Conservation (phyloP, 352 stramenopile species). For the Pythium grandisporangium region DNA sequence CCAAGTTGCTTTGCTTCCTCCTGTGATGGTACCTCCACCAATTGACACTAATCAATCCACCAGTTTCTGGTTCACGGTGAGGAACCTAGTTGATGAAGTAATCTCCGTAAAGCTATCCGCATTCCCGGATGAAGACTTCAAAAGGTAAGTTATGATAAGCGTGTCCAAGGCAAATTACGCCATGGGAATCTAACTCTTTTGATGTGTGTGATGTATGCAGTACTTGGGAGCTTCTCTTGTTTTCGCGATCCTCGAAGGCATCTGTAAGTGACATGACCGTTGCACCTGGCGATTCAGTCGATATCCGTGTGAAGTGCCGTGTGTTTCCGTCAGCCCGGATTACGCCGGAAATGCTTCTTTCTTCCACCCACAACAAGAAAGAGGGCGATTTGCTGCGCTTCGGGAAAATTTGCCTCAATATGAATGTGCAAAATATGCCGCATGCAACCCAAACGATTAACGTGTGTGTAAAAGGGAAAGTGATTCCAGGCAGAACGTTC, state of each 20-base stretch:
- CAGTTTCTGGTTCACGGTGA: constrained; percentile 80
- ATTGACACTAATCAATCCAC: constrained; percentile 27
- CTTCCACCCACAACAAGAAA: constrained; percentile 19
- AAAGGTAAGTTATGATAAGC: no score
- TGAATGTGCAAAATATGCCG: constrained; percentile 52
- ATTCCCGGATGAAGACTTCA: constrained; percentile 11
- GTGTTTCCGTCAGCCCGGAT: constrained; percentile 53
- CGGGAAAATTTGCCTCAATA: constrained; percentile 52
- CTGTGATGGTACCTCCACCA: constrained; percentile 55
- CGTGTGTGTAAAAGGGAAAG: constrained; percentile 60
- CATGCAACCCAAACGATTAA: constrained; percentile 59
- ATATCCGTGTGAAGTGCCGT: constrained; percentile 77
- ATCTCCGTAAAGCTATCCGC: constrained; percentile 55
- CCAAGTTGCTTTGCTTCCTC: constrained; percentile 66
- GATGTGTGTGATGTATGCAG: neutral
- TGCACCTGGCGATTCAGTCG: constrained; percentile 68
- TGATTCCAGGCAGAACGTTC: constrained; percentile 77
- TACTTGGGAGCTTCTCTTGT: constrained; percentile 25
- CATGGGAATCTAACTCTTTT: no score
- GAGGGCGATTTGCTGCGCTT: constrained; percentile 44
- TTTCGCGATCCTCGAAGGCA: constrained; percentile 79
- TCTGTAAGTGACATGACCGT: constrained; percentile 50
- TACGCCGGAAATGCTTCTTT: constrained; percentile 29
- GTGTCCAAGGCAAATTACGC: no score
- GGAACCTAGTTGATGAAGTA: constrained; percentile 84